A percentile compares a stretch with the other conserved stretches of the same genome.
Evolutionary conservation across 495 filamentous ascomycete species (phyloP).

Genomic region (Xylaria flabelliformis): DNA sequence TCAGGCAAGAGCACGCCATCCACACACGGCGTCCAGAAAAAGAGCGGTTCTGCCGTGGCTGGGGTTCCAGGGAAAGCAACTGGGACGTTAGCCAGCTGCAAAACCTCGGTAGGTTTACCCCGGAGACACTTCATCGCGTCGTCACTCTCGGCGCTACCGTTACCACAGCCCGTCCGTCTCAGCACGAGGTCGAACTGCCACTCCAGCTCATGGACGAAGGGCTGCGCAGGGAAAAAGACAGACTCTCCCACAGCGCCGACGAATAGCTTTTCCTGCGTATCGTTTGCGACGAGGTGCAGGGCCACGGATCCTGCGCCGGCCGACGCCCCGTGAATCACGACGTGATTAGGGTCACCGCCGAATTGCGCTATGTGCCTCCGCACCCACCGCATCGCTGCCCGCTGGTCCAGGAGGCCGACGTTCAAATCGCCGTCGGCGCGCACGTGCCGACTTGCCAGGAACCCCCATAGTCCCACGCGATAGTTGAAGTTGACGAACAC

Average conservation of each 20-base stretch:
- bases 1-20: slow-evolving; percentile 64
- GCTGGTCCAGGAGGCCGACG: slow-evolving; percentile 74
- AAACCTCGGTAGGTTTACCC: slow-evolving; percentile 46
- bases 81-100: slow-evolving; percentile 61
- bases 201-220: slow-evolving; percentile 47
- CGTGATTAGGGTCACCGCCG: slow-evolving; percentile 73
- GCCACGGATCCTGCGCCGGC: slow-evolving; percentile 72
- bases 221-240: slow-evolving; percentile 54
- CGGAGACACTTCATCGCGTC: slow-evolving; percentile 59
- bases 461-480: slow-evolving; percentile 76
- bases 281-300: slow-evolving; percentile 70
- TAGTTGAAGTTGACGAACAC: slow-evolving; percentile 78
- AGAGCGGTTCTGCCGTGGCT: slow-evolving; percentile 53
- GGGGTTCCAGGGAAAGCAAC: slow-evolving; percentile 52
- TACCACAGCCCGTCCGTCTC: slow-evolving; percentile 40
- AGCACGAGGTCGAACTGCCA: slow-evolving; percentile 49
- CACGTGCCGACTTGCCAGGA: slow-evolving; percentile 69
- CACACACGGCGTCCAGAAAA: slow-evolving; percentile 64
- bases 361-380: slow-evolving; percentile 69
- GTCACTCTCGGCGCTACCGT: neutral
- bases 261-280: slow-evolving; percentile 44
- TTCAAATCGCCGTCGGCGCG: slow-evolving; percentile 62
- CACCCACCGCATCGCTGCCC: slow-evolving; percentile 73
- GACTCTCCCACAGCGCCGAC: slow-evolving; percentile 50
- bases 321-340: slow-evolving; percentile 74